Evolutionary conservation across 306 rosid species (phyloP), one percentile per base, ranked within the genome.

Genomic region (Ceratonia siliqua): DNA sequence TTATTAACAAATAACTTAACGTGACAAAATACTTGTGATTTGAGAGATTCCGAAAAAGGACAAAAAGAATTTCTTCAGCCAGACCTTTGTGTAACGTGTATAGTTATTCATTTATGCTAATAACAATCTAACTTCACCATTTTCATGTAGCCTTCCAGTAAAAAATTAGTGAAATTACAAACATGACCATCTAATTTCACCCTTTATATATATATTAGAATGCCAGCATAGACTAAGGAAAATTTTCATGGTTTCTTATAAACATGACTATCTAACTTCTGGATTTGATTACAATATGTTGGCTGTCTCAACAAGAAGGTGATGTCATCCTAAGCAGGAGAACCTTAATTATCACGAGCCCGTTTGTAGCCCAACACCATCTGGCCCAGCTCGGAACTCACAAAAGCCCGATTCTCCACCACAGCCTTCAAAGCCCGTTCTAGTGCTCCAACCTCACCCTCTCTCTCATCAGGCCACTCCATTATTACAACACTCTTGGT

Each of bases 381-480:
- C 0, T 57, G 83, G 70, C 84, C 85, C 85, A 74, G 61, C 4
- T 73, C 73, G 53, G 56, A 67, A 39, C 82, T 79, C 54, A 85
- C 79, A 9, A 86, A 77, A n/a, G 72, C 85, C 88, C 91, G 86
- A 79, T 90, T 86, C 82, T 93, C 93, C 4, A 87, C 83, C 27
- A 90, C 89, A 3, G 93, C 95, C 56, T 69, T 89, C 87, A 93
- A 86, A 38, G 95, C 95, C 86, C 91, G 88, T 46, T 85, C 87
- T 82, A 93, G 62, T 48, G 81, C 86, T 49, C 63, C 62, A 35
- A 83, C 54, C 42, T 80, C 84, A 36, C 73, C 82, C 61, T 81
- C 85, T 30, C 71, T 85, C 0, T 73, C 68, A 0, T 66, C 81
- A 12, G 78, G 66, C 87, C 88, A 85, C 75, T 90, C 78, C 58